Percentiles rank a stretch among this genome's conserved stretches.
Evolutionary conservation across 2,329 filamentous ascomycete species (phyloP).

Genomic region (Chalaropsis thielavioides): DNA sequence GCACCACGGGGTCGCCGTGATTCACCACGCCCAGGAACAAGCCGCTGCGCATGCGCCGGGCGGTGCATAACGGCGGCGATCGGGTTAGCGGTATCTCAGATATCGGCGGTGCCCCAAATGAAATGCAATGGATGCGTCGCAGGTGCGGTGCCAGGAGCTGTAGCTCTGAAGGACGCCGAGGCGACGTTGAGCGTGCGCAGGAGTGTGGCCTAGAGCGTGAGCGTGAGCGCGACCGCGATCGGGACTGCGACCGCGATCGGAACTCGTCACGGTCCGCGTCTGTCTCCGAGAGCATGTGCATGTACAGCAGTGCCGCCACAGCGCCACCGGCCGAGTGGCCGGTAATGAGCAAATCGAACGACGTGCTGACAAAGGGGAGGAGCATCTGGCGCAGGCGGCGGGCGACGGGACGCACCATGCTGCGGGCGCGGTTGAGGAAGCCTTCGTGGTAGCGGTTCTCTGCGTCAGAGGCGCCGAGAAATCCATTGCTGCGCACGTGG

Average conservation of each 20-base stretch:
- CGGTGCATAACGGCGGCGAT: slow-evolving; percentile 19
- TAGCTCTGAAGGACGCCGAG: slow-evolving; percentile 31
- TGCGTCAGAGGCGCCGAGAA: slow-evolving; percentile 34
- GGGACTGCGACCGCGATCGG: slow-evolving; percentile 47
- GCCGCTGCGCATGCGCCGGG: slow-evolving; percentile 37
- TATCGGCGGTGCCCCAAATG: slow-evolving; percentile 71
- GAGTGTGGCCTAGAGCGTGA: slow-evolving; percentile 41
- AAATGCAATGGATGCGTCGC: slow-evolving; percentile 68
- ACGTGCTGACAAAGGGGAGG: slow-evolving; percentile 23
- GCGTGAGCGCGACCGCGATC: slow-evolving; percentile 30
- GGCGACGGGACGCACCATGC: slow-evolving; percentile 55
- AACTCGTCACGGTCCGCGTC: neutral
- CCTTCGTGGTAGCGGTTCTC: slow-evolving; percentile 69
- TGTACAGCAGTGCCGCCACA: slow-evolving; percentile 63
- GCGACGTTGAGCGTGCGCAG: neutral
- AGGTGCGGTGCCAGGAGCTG: slow-evolving; percentile 55
- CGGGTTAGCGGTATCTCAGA: slow-evolving; percentile 48
- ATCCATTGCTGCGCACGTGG: slow-evolving; percentile 49
- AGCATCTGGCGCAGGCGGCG: slow-evolving; percentile 38
- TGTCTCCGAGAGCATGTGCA: slow-evolving; percentile 57
- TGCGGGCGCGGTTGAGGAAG: slow-evolving; percentile 60
- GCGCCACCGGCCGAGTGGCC: slow-evolving; percentile 80
- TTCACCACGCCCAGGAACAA: slow-evolving; percentile 71
- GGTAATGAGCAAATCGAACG: slow-evolving; percentile 63
- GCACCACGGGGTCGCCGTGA: slow-evolving; percentile 67